These are phyloP conservation scores for Asterella californica DNA, from an alignment of 225 moss, liverwort and hornwort species.

Conservation along the genomic window DNA sequence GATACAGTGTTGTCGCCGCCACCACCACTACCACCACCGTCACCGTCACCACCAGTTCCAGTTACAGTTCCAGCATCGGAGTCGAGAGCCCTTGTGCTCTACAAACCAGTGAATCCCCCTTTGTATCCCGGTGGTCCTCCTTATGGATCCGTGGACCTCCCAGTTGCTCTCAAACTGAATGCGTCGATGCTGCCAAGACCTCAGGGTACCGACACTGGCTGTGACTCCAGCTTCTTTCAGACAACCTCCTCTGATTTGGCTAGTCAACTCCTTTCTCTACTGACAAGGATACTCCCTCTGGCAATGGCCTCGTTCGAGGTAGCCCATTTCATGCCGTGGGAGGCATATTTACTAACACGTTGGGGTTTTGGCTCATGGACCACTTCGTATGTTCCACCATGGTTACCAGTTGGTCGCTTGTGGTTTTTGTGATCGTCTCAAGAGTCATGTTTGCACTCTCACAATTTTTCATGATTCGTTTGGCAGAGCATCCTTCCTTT, in stretches of 20 bases:
- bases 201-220: conserved; percentile 88
- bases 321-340: conserved; percentile 54
- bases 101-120: conserved; percentile 63
- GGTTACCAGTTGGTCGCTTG: conserved; percentile 15
- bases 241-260: conserved; percentile 70
- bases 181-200: conserved; percentile 51
- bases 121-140: conserved; percentile 71
- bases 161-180: conserved; percentile 55
- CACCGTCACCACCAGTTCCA: conserved; percentile 16
- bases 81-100: conserved; percentile 65
- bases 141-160: conserved; percentile 50
- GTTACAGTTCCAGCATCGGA: conserved; percentile 30
- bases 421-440: not conserved
- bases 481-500: not conserved
- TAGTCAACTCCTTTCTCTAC: conserved; percentile 61
- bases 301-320: conserved; percentile 88
- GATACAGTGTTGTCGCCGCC: conserved; percentile 14
- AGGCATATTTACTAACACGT: conserved; percentile 23
- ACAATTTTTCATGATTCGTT: not conserved
- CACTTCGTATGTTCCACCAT: conserved; percentile 22
- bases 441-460: not conserved
- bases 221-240: conserved; percentile 53
- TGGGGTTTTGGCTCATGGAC: conserved; percentile 18
- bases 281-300: conserved; percentile 55
- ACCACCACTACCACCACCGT: conserved; percentile 4